Conservation (phyloP, 164 flowering plant species). For the Vitis cinerea region DNA sequence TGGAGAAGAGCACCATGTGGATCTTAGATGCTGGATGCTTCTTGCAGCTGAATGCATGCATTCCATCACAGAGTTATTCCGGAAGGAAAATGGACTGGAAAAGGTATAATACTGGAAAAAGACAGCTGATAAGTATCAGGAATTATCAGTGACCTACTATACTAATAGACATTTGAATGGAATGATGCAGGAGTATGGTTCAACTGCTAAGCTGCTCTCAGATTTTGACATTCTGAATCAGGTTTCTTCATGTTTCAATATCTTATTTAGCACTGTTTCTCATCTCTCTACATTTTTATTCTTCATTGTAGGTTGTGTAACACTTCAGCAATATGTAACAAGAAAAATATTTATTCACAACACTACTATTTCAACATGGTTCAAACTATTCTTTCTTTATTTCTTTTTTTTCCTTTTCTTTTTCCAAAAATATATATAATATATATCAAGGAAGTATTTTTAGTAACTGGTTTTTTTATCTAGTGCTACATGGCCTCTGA, state of each 20-base stretch:
- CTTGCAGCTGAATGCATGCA: slow-evolving; percentile 89
- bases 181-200: slow-evolving; percentile 61
- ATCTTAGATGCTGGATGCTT: slow-evolving; percentile 97
- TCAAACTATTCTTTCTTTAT: too few relatives aligned
- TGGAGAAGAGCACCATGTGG: slow-evolving; percentile 93
- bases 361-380: too few relatives aligned
- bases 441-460: too few relatives aligned
- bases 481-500: too few relatives aligned
- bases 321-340: background rate
- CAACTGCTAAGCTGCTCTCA: slow-evolving; percentile 61
- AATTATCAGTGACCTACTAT: background rate
- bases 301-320: background rate
- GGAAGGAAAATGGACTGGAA: slow-evolving; percentile 27
- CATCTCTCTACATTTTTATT: background rate
- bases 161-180: slow-evolving; percentile 1
- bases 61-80: slow-evolving; percentile 56
- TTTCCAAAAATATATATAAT: too few relatives aligned
- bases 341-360: too few relatives aligned
- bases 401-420: too few relatives aligned
- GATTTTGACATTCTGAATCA: slow-evolving; percentile 74
- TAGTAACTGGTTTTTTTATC: too few relatives aligned
- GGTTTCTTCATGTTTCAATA: slow-evolving; percentile 33
- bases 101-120: slow-evolving; percentile 46
- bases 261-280: background rate
- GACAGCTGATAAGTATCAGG: background rate